Evolutionary conservation across 441 rosid species (phyloP).

Genomic region (Isatis lusitanica): DNA sequence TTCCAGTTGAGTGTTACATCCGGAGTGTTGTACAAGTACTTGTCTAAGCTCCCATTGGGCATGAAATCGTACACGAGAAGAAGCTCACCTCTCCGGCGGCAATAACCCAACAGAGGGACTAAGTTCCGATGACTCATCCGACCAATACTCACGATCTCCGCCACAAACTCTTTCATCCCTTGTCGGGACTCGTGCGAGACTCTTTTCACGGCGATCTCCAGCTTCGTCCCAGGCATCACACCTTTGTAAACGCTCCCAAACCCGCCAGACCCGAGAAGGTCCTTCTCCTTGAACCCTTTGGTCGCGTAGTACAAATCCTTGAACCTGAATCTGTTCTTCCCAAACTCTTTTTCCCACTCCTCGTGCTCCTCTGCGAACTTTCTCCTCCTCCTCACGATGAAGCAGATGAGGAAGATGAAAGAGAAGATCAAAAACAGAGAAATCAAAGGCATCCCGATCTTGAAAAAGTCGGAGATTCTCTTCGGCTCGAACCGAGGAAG

Average conservation of each 20-base stretch:
- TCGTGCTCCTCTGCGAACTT: constrained; percentile 60
- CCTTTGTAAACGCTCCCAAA: constrained; percentile 82
- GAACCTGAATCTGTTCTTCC: constrained; percentile 66
- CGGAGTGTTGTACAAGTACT: constrained; percentile 53
- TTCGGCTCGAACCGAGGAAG: constrained; percentile 42
- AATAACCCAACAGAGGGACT: constrained; percentile 76
- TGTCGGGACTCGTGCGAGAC: constrained; percentile 77
- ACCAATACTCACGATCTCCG: constrained; percentile 78
- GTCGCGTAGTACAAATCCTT: constrained; percentile 76
- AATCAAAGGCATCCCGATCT: constrained; percentile 38
- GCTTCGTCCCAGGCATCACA: constrained; percentile 44
- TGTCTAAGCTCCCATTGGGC: constrained; percentile 82
- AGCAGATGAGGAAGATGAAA: constrained; percentile 16
- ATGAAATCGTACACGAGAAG: constrained; percentile 79
- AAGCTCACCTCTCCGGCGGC: constrained; percentile 62
- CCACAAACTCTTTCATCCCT: constrained; percentile 73
- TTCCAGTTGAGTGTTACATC: constrained; percentile 55
- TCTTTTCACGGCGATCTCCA: constrained; percentile 69
- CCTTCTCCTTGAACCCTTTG: constrained; percentile 54
- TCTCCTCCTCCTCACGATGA: constrained; percentile 33
- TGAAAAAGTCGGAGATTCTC: constrained; percentile 24
- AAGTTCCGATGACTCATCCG: constrained; percentile 78
- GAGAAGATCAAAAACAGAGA: constrained; percentile 30
- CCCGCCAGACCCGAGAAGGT: constrained; percentile 71
- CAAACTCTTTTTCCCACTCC: constrained; percentile 73